Evolutionary conservation across 2,329 filamentous ascomycete genomes (phyloP), one percentile per base, ranked within the genome.

Genomic region (Sclerotinia trifoliorum): DNA sequence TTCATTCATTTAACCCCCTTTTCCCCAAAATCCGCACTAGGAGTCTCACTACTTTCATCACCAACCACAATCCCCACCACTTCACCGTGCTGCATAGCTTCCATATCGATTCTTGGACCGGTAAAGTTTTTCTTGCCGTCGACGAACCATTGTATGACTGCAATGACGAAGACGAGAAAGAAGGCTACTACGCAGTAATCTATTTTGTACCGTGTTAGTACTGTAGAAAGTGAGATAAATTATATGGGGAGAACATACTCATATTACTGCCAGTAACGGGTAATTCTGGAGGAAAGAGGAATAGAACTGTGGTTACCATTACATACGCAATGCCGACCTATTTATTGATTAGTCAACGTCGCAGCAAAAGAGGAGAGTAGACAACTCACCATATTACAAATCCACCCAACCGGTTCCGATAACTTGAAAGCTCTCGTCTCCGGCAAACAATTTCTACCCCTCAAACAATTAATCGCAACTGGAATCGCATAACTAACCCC

Each of bases 401-500:
- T 77, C 88, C 88, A 91, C 26, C 83, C 88, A 46, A 89, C 68
- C 42, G 78, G 76, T 32, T 78, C 80, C 0, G 85, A 82, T 4
- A 91, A 79, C 32, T 81, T 81, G 75, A 90, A 90, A 0, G 83
- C 75, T 52, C 88, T 80, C 2, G 83, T 62, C 35, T 63, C 81
- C 0, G 90, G 89, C 13, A 93, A 79, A 81, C 86, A 88, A 62
- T 81, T 86, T 10, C 91, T 83, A 3, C 90, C 88, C 1, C 88
- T 85, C 2, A 90, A 77, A 68, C 87, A 84, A 73, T 93, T 91
- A 73, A 93, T 87, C 0, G 85, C 82, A 52, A 91, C 84, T 0
- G 90, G 91, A 42, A 93, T 90, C 19, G 85, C 90, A 72, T 93
- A 93, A 5, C 88, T 89, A 5, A 93, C 80, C 15, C 89, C 88